Evolutionary conservation across 1,284 basidiomycete genomes (phyloP), one percentile per base, ranked within the genome.

Genomic region (Cronartium ribicola): DNA sequence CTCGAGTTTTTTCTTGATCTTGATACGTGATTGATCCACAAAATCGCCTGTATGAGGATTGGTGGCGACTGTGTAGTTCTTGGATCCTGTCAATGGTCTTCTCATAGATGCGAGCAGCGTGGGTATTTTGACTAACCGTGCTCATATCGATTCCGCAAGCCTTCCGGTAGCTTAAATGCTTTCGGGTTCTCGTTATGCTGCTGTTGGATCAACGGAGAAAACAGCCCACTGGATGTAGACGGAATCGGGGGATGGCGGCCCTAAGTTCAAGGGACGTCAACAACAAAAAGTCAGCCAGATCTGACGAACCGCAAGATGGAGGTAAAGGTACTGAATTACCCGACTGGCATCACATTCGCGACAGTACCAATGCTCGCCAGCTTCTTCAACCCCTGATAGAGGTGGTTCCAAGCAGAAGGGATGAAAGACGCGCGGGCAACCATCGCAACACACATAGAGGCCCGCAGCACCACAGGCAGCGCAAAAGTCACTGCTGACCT

Each of bases 1-100:
- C 63, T 65, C 63, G 37, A 44, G n/a, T 46, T 40, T 65, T n/a
- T 65, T 41, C n/a, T 46, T 65, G n/a, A 20, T n/a, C 36, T 65
- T 65, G 63, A 65, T 22, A 7, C 20, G 3, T n/a, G 63, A 65
- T 44, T 65, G 63, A 41, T 65, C 63, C 20, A 65, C 41, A 22
- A 65, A 65, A 65, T 65, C 63, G 63, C 63, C 63, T 8, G 63
- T 65, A n/a, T 43, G 10, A 41, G 63, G 63, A 29, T 65, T 65
- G n/a, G 63, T 65, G 20, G 63, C 20, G 20, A 65, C 63, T 65
- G 39, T 36, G 36, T 10, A 51, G 46, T 13, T 20, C 46, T 14
- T 14, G 13, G 46, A 51, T 13, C 46, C 46, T 14, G 46, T 13
- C 13, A 51, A 51, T 14, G 13, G 29, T 29, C 29, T 29, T 29